Base-by-base conservation (phyloP, 1,139 yeast genomes). In the Kurtzmaniella natalensis region DNA sequence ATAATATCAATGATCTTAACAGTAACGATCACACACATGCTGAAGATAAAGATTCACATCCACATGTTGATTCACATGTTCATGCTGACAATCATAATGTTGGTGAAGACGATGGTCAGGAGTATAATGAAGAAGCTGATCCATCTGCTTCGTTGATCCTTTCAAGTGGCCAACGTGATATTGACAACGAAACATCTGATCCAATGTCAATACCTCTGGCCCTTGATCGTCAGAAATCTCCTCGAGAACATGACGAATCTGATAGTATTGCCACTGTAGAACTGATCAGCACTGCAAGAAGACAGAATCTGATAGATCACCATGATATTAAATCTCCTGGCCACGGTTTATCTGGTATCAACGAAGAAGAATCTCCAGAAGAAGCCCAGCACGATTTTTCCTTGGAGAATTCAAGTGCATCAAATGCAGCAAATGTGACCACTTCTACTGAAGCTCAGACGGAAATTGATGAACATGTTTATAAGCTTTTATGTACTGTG, bases 401-500 rank as follows among this genome's bases (percentile, higher is more conserved):
- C 4, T 10, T 16, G 13, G 26, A 11, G 13, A 14, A 5, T 4
- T 23, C 16, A 11, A 7, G 16, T 5, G 5, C 16, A 5, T 5
- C 4, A n/a, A 11, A 11, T 23, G 15, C 26, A 10, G 13, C 16
- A 14, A 11, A 8, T 4, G 16, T 11, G 11, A 16, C 11, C 7
- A 3, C 5, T 7, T 11, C 26, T 8, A 5, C 26, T 11, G 14
- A 23, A 7, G 16, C 11, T 23, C 16, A 23, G 15, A 7, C 16
- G 9, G 11, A 11, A 16, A 16, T 11, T 16, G 5, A 23, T 9
- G 16, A 23, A 23, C 6, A 4, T 17, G 21, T 13, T 17, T 61
- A 55, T 40, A 27, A 37, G 18, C 62, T 75, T 18, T 50, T 55
- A n/a, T 55, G 74, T 11, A 50, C 59, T 3, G 94, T 87, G 3